Base-by-base conservation (phyloP, 1,284 basidiomycete species). In the Inonotus obliquus region DNA sequence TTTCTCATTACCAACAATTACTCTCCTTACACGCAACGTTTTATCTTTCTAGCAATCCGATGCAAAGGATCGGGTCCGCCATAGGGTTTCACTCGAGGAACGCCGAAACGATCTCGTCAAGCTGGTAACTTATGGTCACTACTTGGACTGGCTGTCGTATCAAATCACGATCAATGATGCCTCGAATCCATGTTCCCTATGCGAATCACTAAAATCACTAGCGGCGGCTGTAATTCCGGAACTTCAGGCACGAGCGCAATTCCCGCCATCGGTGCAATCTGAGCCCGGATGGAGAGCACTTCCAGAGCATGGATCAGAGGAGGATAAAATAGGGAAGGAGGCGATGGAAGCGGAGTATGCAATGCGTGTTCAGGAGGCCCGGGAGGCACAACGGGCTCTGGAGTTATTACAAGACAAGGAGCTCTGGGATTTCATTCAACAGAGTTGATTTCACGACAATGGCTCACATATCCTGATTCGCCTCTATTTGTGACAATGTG, bases 241-340 rank as follows among this genome's bases (percentile, higher is more conserved):
- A 13, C 25, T 25, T 6, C 10, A 49, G 23, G 23, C 13, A 17
- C 19, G 25, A 49, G 47, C 47, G 47, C 47, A 27, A 13, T 7
- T 25, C 19, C 47, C 2, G 4, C 19, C 25, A 14, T 11, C 5
- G 2, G 51, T 52, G 13, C 29, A 27, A 14, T 27, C 27, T 35
- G 29, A 52, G 5, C 10, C 27, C 4, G 51, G 17, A 5, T 52
- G 51, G 51, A 52, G 17, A 27, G 32, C 32, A 17, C 7, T 52
- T 11, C 13, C 27, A 13, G 35, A 5, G 96, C 96, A 72, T 81
- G 93, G 65, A 94, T 95, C 21, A 94, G 90, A 73, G 93, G 69
- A 70, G 47, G 25, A 48, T 13, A 37, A 29, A 7, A 25, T 11
- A 19, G 32, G 10, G 54, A 56, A n/a, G n/a, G 35, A 37, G 11